Evolutionary conservation across 2,329 filamentous ascomycete genomes (phyloP), one percentile per base, ranked within the genome.

Genomic region (Plenodomus tracheiphilus): DNA sequence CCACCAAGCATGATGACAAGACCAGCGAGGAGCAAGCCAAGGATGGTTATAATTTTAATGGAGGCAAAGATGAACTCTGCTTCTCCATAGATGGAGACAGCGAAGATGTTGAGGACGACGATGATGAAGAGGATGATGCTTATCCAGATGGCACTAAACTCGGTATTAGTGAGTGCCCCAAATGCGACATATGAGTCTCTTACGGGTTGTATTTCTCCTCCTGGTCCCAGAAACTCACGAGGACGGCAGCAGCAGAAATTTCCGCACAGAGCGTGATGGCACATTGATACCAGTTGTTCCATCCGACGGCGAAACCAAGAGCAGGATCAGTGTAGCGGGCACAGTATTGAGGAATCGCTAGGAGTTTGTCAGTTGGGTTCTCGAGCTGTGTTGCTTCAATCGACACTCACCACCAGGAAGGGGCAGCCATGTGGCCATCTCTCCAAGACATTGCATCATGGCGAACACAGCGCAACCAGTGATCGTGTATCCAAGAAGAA

Each of bases 41-140:
- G 38, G 36, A 71, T 68, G 2, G 66, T 70, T 19, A 72, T 64
- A 42, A 72, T 77, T 59, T 82, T 82, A 54, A 81, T 71, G 35
- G 74, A 74, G 10, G 79, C 78, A 47, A 81, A 80, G 37, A 65
- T 58, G 45, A 70, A 69, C 41, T 81, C 79, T 5, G 79, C 74
- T 61, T 81, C 79, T 47, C 79, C 69, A 28, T 71, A 72, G 3
- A 72, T 68, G 13, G 54, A 39, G 13, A 72, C 70, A 2, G 67
- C 68, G 43, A 71, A 70, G 45, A 70, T 67, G 54, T 73, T 73
- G 41, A 72, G 46, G 34, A 36, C 39, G 15, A 72, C 20, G 44
- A 72, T 69, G 44, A 71, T 52, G 13, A 71, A 53, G 28, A 73
- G 67, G 59, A 72, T 66, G 44, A 73, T 54, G 5, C 58, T 49